Conservation (phyloP, 768 basidiomycete species). For the Mycena crocata region DNA sequence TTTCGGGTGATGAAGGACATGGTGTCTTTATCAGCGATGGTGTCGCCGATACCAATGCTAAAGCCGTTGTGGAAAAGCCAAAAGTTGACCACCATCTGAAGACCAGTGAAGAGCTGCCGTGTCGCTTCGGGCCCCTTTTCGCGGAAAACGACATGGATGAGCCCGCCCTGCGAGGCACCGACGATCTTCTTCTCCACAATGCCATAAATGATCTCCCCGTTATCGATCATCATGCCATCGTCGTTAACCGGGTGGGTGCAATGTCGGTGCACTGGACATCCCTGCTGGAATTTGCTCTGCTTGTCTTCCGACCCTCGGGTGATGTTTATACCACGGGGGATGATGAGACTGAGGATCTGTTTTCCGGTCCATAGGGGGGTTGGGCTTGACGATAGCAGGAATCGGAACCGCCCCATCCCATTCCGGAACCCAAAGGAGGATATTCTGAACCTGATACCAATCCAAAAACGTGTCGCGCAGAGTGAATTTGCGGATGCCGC, state of each 20-base stretch:
- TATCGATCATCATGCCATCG: conserved; percentile 95
- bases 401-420: conserved; percentile 96
- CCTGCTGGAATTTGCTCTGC: conserved; percentile 57
- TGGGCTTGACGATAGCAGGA: conserved; percentile 96
- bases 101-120: conserved; percentile 88
- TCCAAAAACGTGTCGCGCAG: conserved; percentile 97
- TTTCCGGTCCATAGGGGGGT: conserved; percentile 98
- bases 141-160: conserved; percentile 96
- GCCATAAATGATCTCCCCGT: conserved; percentile 95
- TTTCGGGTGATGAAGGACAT: conserved; percentile 89
- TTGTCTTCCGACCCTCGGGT: conserved; percentile 83
- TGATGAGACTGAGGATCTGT: conserved; percentile 91
- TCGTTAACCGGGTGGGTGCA: conserved; percentile 92
- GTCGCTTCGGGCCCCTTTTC: conserved; percentile 97
- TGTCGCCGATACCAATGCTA: conserved; percentile 99
- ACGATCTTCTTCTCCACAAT: conserved; percentile 99
- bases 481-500: conserved; percentile 97
- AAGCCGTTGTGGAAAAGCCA: conserved; percentile 99
- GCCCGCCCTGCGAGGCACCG: conserved; percentile 92
- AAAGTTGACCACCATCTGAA: conserved; percentile 96
- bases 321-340: conserved; percentile 97
- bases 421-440: conserved; percentile 96
- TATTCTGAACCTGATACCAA: conserved; percentile 96
- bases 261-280: too few relatives aligned
- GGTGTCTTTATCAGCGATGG: conserved; percentile 90